These are phyloP conservation scores for Primulina huaijiensis DNA, from an alignment of 257 asterid species.

Conservation along the genomic window DNA sequence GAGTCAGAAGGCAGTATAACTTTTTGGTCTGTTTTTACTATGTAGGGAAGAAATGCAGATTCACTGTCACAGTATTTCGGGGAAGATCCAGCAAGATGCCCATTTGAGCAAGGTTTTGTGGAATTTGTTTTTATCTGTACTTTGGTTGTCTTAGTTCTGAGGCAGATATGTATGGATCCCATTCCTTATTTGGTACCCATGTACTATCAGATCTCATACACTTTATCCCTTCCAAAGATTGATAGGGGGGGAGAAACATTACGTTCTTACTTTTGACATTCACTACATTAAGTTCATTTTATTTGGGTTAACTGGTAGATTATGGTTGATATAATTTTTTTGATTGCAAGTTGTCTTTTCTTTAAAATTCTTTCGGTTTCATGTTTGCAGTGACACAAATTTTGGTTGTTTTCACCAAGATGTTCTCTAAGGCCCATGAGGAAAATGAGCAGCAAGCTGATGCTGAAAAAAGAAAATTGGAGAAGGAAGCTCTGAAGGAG, in stretches of 20 bases:
- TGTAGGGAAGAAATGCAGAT: constrained; percentile 97
- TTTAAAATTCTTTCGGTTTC: constrained; percentile 22
- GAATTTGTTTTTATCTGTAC: constrained; percentile 1
- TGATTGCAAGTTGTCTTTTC: not conserved
- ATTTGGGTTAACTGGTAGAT: constrained; percentile 12
- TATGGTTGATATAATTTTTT: not conserved
- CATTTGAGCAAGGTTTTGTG: constrained; percentile 88
- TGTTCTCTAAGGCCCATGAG: constrained; percentile 79
- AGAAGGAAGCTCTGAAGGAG: constrained; percentile 89
- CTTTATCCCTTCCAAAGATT: constrained; percentile 6
- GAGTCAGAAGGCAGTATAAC: constrained; percentile 19
- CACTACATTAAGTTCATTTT: constrained; percentile 10
- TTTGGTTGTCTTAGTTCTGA: not conserved
- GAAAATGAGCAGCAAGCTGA: constrained; percentile 83
- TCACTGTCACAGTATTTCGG: constrained; percentile 89
- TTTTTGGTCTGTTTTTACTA: constrained; percentile 22
- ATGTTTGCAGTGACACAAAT: constrained; percentile 79
- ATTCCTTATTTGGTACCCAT: not conserved
- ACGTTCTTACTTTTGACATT: not conserved
- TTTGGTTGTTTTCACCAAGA: constrained; percentile 72
- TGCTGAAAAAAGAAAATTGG: constrained; percentile 87
- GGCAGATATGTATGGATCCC: constrained; percentile 3
- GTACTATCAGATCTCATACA: constrained; percentile 7
- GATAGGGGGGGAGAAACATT: not conserved
- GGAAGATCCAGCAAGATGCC: constrained; percentile 98